Percentiles rank a stretch among this genome's conserved stretches.
phyloP scores from a whole-genome alignment of 768 basidiomycete species.

The Termitomyces sp. region DNA sequence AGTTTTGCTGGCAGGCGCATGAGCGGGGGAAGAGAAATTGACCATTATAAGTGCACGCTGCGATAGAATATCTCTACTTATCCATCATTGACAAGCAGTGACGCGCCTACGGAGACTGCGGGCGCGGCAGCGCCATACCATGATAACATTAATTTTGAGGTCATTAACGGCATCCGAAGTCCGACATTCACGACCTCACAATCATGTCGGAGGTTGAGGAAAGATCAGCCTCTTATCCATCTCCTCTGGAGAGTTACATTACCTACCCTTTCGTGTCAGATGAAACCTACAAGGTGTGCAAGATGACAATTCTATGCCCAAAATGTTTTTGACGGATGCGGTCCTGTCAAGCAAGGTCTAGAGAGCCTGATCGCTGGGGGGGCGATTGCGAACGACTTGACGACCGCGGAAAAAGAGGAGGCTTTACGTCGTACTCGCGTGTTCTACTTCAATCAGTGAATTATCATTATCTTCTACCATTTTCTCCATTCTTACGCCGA shows the following conservation, averaged over 20 bases:
- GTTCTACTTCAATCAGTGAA: slow-evolving; percentile 68
- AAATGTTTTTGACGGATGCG: slow-evolving; percentile 6
- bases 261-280: slow-evolving; percentile 52
- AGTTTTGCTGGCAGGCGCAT: too few species aligned
- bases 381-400: slow-evolving; percentile 24
- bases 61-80: too few species aligned
- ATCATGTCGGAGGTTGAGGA: background rate
- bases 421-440: slow-evolving; percentile 49
- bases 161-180: background rate
- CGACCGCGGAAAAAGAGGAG: slow-evolving; percentile 37
- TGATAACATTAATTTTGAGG: too few species aligned
- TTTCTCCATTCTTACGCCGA: background rate
- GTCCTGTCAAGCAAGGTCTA: slow-evolving; percentile 55
- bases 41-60: too few species aligned
- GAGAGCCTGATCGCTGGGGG: slow-evolving; percentile 45
- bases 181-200: background rate
- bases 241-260: slow-evolving; percentile 23
- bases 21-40: too few species aligned
- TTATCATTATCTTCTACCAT: background rate
- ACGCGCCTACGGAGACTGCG: too few species aligned
- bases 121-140: too few species aligned
- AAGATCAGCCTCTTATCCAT: background rate
- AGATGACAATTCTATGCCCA: background rate
- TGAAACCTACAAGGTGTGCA: slow-evolving; percentile 50
- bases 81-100: too few species aligned